Base-by-base conservation (phyloP, 2,329 filamentous ascomycete species). In the Whalleya microplaca region DNA sequence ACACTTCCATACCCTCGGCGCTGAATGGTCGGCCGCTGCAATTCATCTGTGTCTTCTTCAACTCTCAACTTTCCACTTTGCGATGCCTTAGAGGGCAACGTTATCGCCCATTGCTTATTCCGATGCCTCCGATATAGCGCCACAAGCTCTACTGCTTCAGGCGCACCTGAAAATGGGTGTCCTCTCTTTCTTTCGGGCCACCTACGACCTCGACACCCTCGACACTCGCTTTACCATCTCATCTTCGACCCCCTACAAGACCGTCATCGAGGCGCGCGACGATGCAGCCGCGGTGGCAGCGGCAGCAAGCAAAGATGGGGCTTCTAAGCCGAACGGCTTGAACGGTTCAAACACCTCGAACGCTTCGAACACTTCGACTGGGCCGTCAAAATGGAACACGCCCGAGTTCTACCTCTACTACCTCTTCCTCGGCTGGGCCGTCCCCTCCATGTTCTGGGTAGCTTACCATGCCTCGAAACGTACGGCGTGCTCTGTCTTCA, bases 391-490 rank as follows among this genome's bases (percentile, higher is more conserved):
- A 86, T 99, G 94, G 94, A 85, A 82, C 21, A 96, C 92, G 0
- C 82, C 83, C 2, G 95, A 99, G 75, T 98, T 95, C 77, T 89
- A 85, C 71, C 66, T 92, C 51, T 98, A 99, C 77, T 89, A 87
- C 65, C 46, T 89, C 19, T 75, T 91, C 63, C 84, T 97, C 66
- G 59, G 81, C 27, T 70, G 84, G 5, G 80, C 80, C 53, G 80
- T 98, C 21, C 91, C 92, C 8, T 83, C 87, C 67, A 99, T 99
- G 93, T 92, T 96, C 75, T 96, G 92, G 79, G 81, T 88, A n/a
- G 88, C 89, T 9, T 90, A 92, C 64, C 85, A 91, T 75, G 92
- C 96, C 45, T 99, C 95, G 21, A 84, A 87, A 75, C 83, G 93
- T 93, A 75, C 55, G 81, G 40, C 10, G 12, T 18, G 42, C 12